Base-by-base conservation (phyloP, 257 asterid genomes). In the Fraxinus cuspidata region DNA sequence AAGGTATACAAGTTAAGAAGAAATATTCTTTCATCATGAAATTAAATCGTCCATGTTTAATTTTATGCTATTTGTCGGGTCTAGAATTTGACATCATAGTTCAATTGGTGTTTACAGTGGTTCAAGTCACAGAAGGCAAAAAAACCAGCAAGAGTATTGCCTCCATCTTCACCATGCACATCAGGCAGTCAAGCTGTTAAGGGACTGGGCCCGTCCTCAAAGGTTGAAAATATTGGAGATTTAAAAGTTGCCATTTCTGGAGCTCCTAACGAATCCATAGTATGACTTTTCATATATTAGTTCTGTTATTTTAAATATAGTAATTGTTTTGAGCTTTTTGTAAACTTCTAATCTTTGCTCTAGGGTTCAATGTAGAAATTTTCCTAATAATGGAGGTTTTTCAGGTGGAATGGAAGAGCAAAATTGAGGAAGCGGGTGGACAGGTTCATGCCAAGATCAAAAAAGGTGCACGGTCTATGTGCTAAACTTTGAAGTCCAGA, bases 71-170 rank as follows among this genome's bases (percentile, higher is more conserved):
- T 38, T 42, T 19, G 28, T 16, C 66, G 69, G 28, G 49, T 80
- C 42, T 74, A 23, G 28, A 69, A 68, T 27, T 66, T 37, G 67
- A 68, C 60, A 77, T 51, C 71, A 34, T 35, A 44, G 67, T 79
- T 84, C 67, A 77, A 70, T 84, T 67, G 76, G 71, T 78, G 23
- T 83, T 80, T 25, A 49, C 97, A 96, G 99, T 96, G 99, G 99
- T 88, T 82, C 79, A 96, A 93, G 88, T 85, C 92, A 4, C 99
- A 96, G 85, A 96, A 96, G 86, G 77, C 81, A 82, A 92, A 89
- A 65, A 93, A 87, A 83, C 83, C 91, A 28, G 92, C 86, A 79
- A 85, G 97, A 75, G 77, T 90, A 80, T 73, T 93, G 70, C 95
- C 90, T 75, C 94, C 89, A 51, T 82, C 83, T 74, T 84, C 97